Base-by-base conservation (phyloP, 495 filamentous ascomycete species). In the Aspergillus sclerotiicarbonarius region DNA sequence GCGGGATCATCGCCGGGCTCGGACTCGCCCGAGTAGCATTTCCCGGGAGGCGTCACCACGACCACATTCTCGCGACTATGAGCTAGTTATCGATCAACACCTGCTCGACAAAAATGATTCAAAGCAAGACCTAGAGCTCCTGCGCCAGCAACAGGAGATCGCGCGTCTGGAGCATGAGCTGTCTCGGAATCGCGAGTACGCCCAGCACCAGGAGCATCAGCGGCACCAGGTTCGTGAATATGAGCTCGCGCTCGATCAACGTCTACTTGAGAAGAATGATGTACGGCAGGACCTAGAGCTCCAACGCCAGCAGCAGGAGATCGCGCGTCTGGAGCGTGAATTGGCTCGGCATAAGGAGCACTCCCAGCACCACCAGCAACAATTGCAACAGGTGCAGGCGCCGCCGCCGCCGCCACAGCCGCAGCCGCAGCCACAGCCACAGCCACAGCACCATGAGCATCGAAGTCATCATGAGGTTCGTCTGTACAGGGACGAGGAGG, bases 81-180 rank as follows among this genome's bases (percentile, higher is more conserved):
- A 78, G 20, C 61, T 78, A 1, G 53, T 71, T 1, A 65, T 76
- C 50, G 64, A 68, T 19, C 75, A 76, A 62, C 71, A 70, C 0
- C 9, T 75, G 18, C 66, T 77, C 25, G 66, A 74, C 60, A 62
- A 58, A 41, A 72, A 68, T 43, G 71, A 80, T 56, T 45, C 65
- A 12, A 67, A 69, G 0, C 76, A 77, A 53, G 73, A 77, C 53
- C 16, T 76, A 19, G 73, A 80, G 59, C 64, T 80, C 50, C 59
- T 64, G 20, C 70, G 68, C 32, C 70, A 74, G 51, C 72, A 76
- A 59, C 70, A 70, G 59, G 79, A 82, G 62, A 74, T 80, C 31
- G 72, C 79, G 51, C 60, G 67, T 5, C 39, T 80, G 57, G 66
- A 76, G 64, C 67, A 72, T 33, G 74, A 87, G 59, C 60, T 80